Conservation (phyloP, 2,329 filamentous ascomycete species). For the Elsinoe perseae region DNA sequence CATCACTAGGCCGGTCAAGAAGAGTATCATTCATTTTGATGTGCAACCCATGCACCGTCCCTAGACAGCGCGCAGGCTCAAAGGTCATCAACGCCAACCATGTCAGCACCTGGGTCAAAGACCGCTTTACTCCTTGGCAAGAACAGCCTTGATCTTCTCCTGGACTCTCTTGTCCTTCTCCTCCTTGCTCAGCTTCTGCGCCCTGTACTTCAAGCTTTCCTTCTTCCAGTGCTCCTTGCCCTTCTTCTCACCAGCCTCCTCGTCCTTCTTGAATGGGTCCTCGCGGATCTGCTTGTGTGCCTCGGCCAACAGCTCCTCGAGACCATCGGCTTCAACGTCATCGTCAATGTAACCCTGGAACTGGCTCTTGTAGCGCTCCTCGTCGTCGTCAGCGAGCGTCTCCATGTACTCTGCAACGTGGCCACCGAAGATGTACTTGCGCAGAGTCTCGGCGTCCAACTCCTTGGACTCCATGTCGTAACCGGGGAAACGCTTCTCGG, state of each 20-base stretch:
- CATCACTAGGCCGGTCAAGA: not conserved
- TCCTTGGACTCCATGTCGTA: constrained; percentile 97
- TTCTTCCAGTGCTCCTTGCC: constrained; percentile 68
- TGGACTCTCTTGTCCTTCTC: constrained; percentile 78
- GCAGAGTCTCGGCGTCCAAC: constrained; percentile 91
- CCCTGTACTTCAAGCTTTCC: constrained; percentile 84
- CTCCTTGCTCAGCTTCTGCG: constrained; percentile 68
- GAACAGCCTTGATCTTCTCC: constrained; percentile 82
- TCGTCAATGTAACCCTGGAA: constrained; percentile 98
- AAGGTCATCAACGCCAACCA: not conserved
- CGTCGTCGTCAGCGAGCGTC: constrained; percentile 96
- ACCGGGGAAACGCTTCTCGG: constrained; percentile 98
- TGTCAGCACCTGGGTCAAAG: not conserved
- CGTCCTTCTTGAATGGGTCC: constrained; percentile 93
- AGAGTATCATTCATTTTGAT: constrained; percentile 6
- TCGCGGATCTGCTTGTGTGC: constrained; percentile 95
- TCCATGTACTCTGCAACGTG: constrained; percentile 99
- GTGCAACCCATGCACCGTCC: not conserved
- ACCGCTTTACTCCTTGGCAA: constrained; percentile 30
- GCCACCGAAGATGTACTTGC: constrained; percentile 98
- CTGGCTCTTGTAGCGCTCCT: constrained; percentile 98
- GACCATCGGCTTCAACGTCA: constrained; percentile 88
- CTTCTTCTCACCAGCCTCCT: constrained; percentile 75
- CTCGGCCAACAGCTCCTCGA: constrained; percentile 93
- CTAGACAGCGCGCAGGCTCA: not conserved